Evolutionary conservation across 192 early-diverging fungal species (phyloP).

Genomic region (Geranomyces variabilis): DNA sequence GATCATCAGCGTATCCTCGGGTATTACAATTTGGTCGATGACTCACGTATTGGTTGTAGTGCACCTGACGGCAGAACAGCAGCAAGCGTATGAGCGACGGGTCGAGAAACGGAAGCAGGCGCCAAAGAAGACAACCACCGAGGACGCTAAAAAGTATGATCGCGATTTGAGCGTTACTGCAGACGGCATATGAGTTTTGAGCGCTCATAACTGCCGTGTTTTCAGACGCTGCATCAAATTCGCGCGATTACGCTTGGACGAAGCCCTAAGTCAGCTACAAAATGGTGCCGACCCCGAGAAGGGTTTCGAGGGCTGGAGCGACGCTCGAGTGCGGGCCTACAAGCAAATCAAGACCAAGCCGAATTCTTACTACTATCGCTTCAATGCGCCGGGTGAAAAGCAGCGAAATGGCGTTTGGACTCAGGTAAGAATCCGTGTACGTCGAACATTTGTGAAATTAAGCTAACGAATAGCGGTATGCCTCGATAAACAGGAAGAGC

Average conservation of each 20-base stretch:
- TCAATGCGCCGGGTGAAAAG: slow-evolving; percentile 95
- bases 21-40: background rate
- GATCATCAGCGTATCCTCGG: too few species aligned
- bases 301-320: slow-evolving; percentile 95
- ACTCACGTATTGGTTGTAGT: slow-evolving; percentile 16
- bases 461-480: too few species aligned
- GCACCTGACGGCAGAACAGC: slow-evolving; percentile 79
- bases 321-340: slow-evolving; percentile 91
- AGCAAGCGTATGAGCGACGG: slow-evolving; percentile 82
- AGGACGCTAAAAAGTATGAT: slow-evolving; percentile 68
- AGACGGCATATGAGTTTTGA: too few species aligned
- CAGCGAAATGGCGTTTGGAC: slow-evolving; percentile 93
- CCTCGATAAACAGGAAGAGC: slow-evolving; percentile 67
- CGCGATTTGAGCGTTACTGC: background rate
- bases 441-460: background rate
- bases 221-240: slow-evolving; percentile 35
- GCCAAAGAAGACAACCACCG: slow-evolving; percentile 79
- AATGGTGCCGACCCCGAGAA: slow-evolving; percentile 75
- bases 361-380: slow-evolving; percentile 97
- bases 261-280: slow-evolving; percentile 85
- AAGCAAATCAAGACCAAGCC: slow-evolving; percentile 92
- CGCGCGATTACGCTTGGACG: slow-evolving; percentile 65
- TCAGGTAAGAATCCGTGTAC: slow-evolving; percentile 35
- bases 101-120: slow-evolving; percentile 80
- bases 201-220: background rate